Percentiles rank a stretch among this genome's conserved stretches.
These are phyloP conservation scores for Solanum rostratum DNA, from an alignment of 257 asterid species.

Conservation along the genomic window DNA sequence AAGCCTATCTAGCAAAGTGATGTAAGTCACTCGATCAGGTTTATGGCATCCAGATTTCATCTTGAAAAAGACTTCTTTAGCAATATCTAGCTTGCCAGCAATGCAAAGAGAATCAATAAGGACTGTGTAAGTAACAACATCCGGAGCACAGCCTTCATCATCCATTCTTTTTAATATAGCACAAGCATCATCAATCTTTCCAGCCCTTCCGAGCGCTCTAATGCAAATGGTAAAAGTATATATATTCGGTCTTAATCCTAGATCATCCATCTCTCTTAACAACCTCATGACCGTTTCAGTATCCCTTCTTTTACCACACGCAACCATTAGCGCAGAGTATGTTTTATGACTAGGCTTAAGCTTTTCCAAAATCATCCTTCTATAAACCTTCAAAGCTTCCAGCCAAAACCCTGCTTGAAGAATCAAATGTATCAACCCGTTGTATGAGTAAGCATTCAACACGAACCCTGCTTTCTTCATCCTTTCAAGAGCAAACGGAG, in stretches of 20 bases:
- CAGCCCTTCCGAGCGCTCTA: conserved; percentile 87
- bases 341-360: conserved; percentile 90
- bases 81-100: conserved; percentile 70
- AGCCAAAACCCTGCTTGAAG: conserved; percentile 63
- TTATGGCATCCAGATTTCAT: conserved; percentile 68
- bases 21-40: conserved; percentile 89
- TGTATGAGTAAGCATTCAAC: conserved; percentile 85
- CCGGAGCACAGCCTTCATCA: conserved; percentile 80
- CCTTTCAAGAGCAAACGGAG: conserved; percentile 63
- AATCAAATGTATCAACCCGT: conserved; percentile 87
- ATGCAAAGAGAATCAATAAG: conserved; percentile 88
- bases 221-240: conserved; percentile 90
- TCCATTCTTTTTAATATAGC: conserved; percentile 71
- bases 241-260: conserved; percentile 85
- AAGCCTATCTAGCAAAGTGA: conserved; percentile 74
- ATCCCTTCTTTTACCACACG: conserved; percentile 76
- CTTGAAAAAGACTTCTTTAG: conserved; percentile 62
- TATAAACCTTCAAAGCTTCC: conserved; percentile 59
- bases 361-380: conserved; percentile 68
- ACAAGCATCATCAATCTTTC: conserved; percentile 65
- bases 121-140: conserved; percentile 87
- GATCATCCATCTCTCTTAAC: conserved; percentile 66
- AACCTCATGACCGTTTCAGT: conserved; percentile 64
- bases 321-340: conserved; percentile 92
- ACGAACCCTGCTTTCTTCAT: conserved; percentile 57